Evolutionary conservation across 2,329 filamentous ascomycete species (phyloP), one percentile per base, ranked within the genome.

Genomic region (Trichoderma sp.): DNA sequence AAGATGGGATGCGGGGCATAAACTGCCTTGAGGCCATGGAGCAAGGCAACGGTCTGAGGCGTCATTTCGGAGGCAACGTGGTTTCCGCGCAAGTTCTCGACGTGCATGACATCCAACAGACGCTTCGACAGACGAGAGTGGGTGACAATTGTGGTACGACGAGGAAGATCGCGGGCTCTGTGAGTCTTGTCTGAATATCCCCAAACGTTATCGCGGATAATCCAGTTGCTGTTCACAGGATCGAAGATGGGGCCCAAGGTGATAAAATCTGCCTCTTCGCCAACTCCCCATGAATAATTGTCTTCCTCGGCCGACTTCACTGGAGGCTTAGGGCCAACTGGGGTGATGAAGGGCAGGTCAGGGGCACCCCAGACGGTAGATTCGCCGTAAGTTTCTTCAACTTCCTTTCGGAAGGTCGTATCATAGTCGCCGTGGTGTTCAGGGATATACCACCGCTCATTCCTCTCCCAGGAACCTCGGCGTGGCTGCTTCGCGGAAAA

Each of bases 31-130:
- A 94, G 83, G 6, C 92, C 92, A 76, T 96, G 91, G 71, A 93
- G 87, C 21, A 95, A 84, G 0, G 91, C 88, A 31, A 91, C 87
- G 0, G 91, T 91, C 68, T 91, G 89, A 0, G 91, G 88, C 70
- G 89, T 91, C 91, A 95, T 94, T 77, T 95, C 92, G 0, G 91
- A 92, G 69, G 90, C 91, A 74, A 94, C 89, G 76, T 93, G 91
- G 74, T 91, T 91, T 72, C 91, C 90, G 16, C 87, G 85, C 72
- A 91, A 83, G 65, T 92, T 92, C 77, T 94, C 92, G 40, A 88
- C 85, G 76, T 95, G 91, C 91, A 94, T 94, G 71, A 89, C 85
- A 73, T 92, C 86, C 40, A 95, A 83, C 2, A 95, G 83, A 33
- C 86, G 86, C 76, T 89, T 91, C 19, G 91, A 94, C 8, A 93